A percentile compares a stretch with the other conserved stretches of the same genome.
Evolutionary conservation across 2,329 filamentous ascomycete species (phyloP).

Genomic region (Bipolaris bicolor): DNA sequence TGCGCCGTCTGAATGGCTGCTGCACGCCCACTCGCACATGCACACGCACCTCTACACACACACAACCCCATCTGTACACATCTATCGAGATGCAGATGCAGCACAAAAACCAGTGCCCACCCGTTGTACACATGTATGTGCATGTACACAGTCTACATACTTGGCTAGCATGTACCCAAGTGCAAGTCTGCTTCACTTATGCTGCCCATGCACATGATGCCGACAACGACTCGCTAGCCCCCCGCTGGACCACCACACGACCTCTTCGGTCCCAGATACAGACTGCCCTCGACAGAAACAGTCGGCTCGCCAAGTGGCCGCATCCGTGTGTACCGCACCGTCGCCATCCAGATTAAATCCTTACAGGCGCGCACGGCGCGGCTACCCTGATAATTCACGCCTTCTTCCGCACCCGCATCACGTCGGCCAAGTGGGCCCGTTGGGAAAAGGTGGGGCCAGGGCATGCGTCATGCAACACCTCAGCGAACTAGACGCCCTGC

Average conservation of each 20-base stretch:
- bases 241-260: conserved; percentile 14
- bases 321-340: not conserved
- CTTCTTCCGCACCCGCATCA: conserved; percentile 11
- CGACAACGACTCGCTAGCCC: conserved; percentile 22
- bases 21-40: not conserved
- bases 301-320: conserved; percentile 10
- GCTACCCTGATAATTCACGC: conserved; percentile 15
- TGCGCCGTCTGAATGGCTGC: not conserved
- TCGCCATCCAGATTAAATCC: conserved; percentile 1
- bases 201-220: conserved; percentile 17
- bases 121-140: conserved; percentile 6
- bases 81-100: conserved; percentile 10
- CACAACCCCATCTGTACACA: not conserved
- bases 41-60: not conserved
- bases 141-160: conserved; percentile 3
- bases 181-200: too few species aligned
- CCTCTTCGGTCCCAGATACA: conserved; percentile 14
- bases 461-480: conserved; percentile 25
- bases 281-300: not conserved
- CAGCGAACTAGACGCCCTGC: conserved; percentile 11
- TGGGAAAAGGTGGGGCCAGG: conserved; percentile 29
- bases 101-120: conserved; percentile 2
- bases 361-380: conserved; percentile 44
- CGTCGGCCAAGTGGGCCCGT: conserved; percentile 25
- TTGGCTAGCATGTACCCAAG: not conserved